Evolutionary conservation across 768 basidiomycete genomes (phyloP).

Genomic region (Lanmaoa pseudosensibilis): DNA sequence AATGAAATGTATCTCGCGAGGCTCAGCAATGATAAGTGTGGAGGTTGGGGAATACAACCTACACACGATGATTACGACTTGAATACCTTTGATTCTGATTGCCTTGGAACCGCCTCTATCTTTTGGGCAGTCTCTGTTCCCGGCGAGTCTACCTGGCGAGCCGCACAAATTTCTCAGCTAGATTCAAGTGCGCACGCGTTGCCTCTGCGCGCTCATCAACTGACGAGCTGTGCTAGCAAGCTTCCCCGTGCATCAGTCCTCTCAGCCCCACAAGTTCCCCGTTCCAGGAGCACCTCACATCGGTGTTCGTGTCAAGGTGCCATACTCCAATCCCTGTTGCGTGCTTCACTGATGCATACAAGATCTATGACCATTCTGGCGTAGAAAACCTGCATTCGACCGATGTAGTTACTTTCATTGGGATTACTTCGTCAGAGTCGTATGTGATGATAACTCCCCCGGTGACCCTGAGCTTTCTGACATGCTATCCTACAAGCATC

Average conservation of each 20-base stretch:
- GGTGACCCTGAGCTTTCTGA: slow-evolving; percentile 3
- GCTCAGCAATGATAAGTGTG: slow-evolving; percentile 43
- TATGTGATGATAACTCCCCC: slow-evolving; percentile 37
- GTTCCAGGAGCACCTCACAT: slow-evolving; percentile 51
- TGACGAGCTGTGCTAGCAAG: slow-evolving; percentile 17
- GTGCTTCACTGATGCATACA: slow-evolving; percentile 5
- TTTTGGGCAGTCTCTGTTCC: slow-evolving; percentile 79
- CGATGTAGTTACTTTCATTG: slow-evolving; percentile 67
- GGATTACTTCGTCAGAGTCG: slow-evolving; percentile 68
- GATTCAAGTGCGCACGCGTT: slow-evolving; percentile 18
- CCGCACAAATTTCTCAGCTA: slow-evolving; percentile 30
- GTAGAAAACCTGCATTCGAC: slow-evolving; percentile 55
- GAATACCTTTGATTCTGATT: slow-evolving; percentile 40
- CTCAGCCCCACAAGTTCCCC: slow-evolving; percentile 64
- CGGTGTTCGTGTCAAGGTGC: slow-evolving; percentile 74
- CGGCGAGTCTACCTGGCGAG: slow-evolving; percentile 61
- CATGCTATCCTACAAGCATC: slow-evolving; percentile 32
- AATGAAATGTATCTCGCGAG: slow-evolving; percentile 70
- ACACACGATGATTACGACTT: slow-evolving; percentile 16
- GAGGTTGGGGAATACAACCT: slow-evolving; percentile 73
- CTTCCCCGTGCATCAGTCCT: slow-evolving; percentile 29
- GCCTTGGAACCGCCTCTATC: slow-evolving; percentile 60
- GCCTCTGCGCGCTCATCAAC: background rate
- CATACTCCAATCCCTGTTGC: background rate
- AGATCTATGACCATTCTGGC: slow-evolving; percentile 60